A percentile compares a stretch with the other conserved stretches of the same genome.
These are phyloP conservation scores for Plantago major DNA, from an alignment of 257 asterid genomes.

Conservation along the genomic window DNA sequence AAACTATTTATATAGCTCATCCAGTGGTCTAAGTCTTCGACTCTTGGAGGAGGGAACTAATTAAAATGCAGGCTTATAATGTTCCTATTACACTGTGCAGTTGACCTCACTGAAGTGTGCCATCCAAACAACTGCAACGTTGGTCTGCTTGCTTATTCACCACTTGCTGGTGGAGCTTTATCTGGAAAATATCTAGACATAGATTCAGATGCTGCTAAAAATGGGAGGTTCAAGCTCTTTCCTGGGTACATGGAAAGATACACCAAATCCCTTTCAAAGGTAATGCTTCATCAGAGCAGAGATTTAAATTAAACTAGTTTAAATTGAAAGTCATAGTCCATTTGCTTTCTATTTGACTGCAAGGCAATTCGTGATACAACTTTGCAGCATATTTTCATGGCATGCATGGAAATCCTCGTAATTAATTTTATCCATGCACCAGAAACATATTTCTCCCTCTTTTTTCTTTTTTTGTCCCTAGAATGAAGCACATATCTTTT, in stretches of 20 bases:
- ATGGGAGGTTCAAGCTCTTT: conserved; percentile 73
- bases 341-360: not conserved
- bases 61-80: conserved; percentile 7
- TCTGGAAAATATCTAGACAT: conserved; percentile 74
- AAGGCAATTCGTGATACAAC: not conserved
- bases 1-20: not conserved
- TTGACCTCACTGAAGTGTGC: conserved; percentile 88
- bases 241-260: conserved; percentile 95
- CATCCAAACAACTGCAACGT: conserved; percentile 84
- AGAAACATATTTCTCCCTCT: no score
- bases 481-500: no score
- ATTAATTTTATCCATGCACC: no score
- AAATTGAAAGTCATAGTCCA: not conserved
- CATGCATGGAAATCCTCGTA: no score
- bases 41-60: no score
- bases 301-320: not conserved
- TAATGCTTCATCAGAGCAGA: conserved; percentile 19
- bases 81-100: conserved; percentile 37
- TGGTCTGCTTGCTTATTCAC: conserved; percentile 89
- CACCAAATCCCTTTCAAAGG: conserved; percentile 66
- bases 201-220: conserved; percentile 65
- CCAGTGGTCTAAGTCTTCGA: not conserved
- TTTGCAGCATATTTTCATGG: no score
- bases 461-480: no score
- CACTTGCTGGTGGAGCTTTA: conserved; percentile 81